phyloP scores from a whole-genome alignment of 805 yeast genomes.

The Martiniozyma abietophila region DNA sequence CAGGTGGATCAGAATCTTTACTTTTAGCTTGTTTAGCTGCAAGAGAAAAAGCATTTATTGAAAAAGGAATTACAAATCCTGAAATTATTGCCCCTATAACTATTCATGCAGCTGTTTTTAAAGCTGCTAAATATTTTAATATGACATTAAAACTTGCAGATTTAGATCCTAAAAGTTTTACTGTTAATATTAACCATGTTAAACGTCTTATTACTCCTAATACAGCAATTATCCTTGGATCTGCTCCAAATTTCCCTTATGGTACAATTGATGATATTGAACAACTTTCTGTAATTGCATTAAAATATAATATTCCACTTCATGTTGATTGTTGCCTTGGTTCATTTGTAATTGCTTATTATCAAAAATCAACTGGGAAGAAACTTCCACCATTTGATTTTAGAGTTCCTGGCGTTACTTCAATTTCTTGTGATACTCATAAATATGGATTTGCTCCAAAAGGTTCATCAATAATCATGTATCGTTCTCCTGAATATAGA shows the following conservation, averaged over 20 bases:
- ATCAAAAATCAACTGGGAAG: slow-evolving; percentile 36
- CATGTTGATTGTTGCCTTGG: slow-evolving; percentile 97
- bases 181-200: slow-evolving; percentile 59
- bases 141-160: slow-evolving; percentile 79
- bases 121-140: slow-evolving; percentile 85
- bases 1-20: slow-evolving; percentile 95
- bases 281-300: slow-evolving; percentile 55
- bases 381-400: slow-evolving; percentile 64
- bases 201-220: slow-evolving; percentile 59
- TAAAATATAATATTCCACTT: slow-evolving; percentile 64
- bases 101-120: slow-evolving; percentile 91
- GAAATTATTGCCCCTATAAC: slow-evolving; percentile 87
- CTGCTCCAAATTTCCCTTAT: slow-evolving; percentile 97
- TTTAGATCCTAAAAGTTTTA: slow-evolving; percentile 47
- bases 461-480: slow-evolving; percentile 90
- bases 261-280: slow-evolving; percentile 90
- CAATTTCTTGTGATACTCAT: slow-evolving; percentile 98
- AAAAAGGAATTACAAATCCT: slow-evolving; percentile 56
- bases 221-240: slow-evolving; percentile 80
- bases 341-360: slow-evolving; percentile 76
- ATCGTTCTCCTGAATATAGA: slow-evolving; percentile 58
- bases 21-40: slow-evolving; percentile 84
- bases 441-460: slow-evolving; percentile 98
- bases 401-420: slow-evolving; percentile 85
- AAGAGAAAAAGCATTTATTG: slow-evolving; percentile 56